Conservation (phyloP, 2,329 filamentous ascomycete species). For the Epichloe sibirici region DNA sequence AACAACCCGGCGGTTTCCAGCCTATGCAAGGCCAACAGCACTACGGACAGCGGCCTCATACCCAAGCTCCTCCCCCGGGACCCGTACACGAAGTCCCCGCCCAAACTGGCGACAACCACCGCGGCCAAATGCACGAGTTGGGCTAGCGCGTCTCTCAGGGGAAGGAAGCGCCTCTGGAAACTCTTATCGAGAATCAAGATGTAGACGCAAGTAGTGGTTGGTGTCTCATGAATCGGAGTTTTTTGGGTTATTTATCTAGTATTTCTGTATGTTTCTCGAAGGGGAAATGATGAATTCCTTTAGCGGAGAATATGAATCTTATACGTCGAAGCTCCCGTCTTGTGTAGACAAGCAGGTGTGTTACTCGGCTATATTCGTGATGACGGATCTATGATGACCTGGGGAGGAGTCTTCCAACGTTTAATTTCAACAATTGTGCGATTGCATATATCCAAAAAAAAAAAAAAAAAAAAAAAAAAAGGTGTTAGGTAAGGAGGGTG, state of each 20-base stretch:
- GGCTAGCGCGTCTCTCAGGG: not conserved
- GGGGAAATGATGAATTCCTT: not conserved
- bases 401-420: no score
- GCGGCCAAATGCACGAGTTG: conserved; percentile 30
- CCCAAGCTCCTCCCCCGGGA: not conserved
- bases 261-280: not conserved
- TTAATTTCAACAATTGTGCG: no score
- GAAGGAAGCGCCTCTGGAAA: not conserved
- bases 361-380: no score
- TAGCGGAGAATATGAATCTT: no score
- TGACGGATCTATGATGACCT: no score
- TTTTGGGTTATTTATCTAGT: conserved; percentile 6
- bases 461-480: no score
- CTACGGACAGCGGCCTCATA: not conserved
- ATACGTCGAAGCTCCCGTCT: no score
- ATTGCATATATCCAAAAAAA: no score
- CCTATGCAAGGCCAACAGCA: not conserved
- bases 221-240: conserved; percentile 7
- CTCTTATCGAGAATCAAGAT: not conserved
- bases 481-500: no score
- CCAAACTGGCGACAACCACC: conserved; percentile 22
- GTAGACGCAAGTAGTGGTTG: no score
- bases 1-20: conserved; percentile 12
- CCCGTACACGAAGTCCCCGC: conserved; percentile 25
- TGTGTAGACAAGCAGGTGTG: no score